phyloP scores from a whole-genome alignment of 202 grass and related monocot genomes.

The Thinopyrum obtusiflorum region DNA sequence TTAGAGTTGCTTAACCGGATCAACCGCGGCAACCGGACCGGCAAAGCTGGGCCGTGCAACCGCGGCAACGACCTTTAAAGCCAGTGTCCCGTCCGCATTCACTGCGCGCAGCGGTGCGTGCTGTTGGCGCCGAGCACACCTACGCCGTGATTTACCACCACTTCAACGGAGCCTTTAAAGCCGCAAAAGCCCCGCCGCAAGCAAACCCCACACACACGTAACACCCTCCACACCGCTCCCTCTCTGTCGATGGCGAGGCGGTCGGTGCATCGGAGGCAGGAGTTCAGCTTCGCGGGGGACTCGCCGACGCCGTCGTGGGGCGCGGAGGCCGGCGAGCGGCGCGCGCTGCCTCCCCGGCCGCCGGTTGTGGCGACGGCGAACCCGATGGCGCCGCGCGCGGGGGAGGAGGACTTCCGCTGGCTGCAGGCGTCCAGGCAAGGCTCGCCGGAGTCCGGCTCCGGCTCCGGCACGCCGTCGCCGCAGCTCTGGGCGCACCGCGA shows the following conservation, averaged over 20 bases:
- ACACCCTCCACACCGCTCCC: background rate
- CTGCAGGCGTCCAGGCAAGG: constrained; percentile 31
- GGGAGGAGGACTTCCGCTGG: constrained; percentile 47
- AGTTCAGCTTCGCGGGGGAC: constrained; percentile 55
- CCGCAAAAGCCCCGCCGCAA: background rate
- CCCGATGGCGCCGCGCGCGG: background rate
- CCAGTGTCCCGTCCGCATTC: background rate
- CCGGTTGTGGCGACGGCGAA: background rate
- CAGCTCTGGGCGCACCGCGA: constrained; percentile 6
- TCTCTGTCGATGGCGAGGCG: constrained; percentile 6
- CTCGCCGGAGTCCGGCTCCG: constrained; percentile 34
- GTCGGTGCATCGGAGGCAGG: constrained; percentile 30
- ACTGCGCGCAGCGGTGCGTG: background rate
- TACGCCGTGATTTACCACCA: background rate
- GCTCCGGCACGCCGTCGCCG: constrained; percentile 59
- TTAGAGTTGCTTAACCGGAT: no score
- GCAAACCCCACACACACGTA: background rate
- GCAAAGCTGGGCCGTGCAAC: background rate
- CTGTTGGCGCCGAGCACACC: background rate
- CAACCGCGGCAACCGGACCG: no score
- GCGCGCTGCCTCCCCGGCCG: background rate
- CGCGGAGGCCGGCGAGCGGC: background rate
- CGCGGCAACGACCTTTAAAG: background rate
- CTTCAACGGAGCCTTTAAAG: constrained; percentile 11
- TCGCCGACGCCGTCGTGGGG: constrained; percentile 16